Evolutionary conservation across 169 alveolate genomes (phyloP).

Genomic region (Blepharisma undulans): DNA sequence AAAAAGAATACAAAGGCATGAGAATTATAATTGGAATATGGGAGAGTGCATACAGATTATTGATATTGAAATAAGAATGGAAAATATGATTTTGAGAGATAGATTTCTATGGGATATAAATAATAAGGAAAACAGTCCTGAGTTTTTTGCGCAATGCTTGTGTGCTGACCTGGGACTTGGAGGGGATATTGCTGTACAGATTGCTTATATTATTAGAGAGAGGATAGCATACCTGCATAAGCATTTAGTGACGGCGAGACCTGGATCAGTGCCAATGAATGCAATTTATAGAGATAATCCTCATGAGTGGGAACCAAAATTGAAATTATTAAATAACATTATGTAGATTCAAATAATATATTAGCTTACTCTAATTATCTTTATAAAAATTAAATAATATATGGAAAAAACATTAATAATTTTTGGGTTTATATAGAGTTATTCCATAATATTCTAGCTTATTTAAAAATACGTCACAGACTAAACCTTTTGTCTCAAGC

Average conservation of each 20-base stretch:
- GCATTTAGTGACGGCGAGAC: conserved; percentile 40
- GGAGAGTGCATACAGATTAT: conserved; percentile 68
- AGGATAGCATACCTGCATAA: conserved; percentile 65
- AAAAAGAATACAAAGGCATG: conserved; percentile 57
- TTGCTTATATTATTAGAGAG: conserved; percentile 70
- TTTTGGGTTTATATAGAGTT: too few species aligned
- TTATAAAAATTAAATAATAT: too few species aligned
- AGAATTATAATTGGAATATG: conserved; percentile 60
- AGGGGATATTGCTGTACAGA: conserved; percentile 67
- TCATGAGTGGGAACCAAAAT: conserved; percentile 22
- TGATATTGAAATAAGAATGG: conserved; percentile 65
- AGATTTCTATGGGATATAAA: conserved; percentile 80
- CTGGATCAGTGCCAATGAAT: not conserved
- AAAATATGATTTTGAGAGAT: conserved; percentile 64
- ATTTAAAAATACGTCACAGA: too few species aligned
- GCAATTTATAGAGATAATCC: conserved; percentile 1
- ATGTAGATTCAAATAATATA: not conserved
- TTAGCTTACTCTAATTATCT: not conserved
- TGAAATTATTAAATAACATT: not conserved
- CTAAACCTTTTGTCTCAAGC: too few species aligned
- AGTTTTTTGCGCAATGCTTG: conserved; percentile 67
- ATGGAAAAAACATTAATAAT: not conserved
- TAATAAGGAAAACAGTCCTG: conserved; percentile 73
- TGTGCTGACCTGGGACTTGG: conserved; percentile 78
- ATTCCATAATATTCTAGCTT: too few species aligned